Evolutionary conservation across 2,329 filamentous ascomycete genomes (phyloP).

Genomic region (Clonostachys rosea): DNA sequence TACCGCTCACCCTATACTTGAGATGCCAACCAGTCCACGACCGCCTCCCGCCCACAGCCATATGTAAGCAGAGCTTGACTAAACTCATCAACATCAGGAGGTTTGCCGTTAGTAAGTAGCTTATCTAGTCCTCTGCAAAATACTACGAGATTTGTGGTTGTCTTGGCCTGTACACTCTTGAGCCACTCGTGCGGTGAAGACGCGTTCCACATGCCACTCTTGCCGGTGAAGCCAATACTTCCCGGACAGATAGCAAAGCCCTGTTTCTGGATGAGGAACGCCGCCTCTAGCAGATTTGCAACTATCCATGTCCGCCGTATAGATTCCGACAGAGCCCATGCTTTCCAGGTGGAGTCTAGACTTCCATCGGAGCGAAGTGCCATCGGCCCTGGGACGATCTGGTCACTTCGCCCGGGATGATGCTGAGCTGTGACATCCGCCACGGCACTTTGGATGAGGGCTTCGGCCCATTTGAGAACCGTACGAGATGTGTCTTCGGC

Average conservation of each 20-base stretch:
- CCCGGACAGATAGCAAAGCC: conserved; percentile 8
- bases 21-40: conserved; percentile 1
- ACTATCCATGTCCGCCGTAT: conserved; percentile 13
- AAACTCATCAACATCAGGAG: conserved; percentile 1
- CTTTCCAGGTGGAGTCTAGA: conserved; percentile 7
- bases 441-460: background rate
- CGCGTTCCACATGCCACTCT: conserved; percentile 13
- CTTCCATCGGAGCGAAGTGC: background rate
- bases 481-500: background rate
- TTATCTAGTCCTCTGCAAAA: conserved; percentile 1
- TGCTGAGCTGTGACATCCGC: background rate
- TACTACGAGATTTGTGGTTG: background rate
- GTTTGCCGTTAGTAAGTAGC: background rate
- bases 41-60: conserved; percentile 1
- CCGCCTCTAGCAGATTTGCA: conserved; percentile 5
- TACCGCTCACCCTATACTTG: no score
- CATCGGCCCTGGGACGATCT: background rate
- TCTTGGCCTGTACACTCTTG: background rate
- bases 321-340: conserved; percentile 14
- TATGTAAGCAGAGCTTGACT: conserved; percentile 1
- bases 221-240: conserved; percentile 10
- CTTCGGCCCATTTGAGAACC: conserved; percentile 1
- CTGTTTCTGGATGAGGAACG: conserved; percentile 7
- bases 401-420: background rate
- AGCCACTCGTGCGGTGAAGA: conserved; percentile 5